Evolutionary conservation across 495 filamentous ascomycete genomes (phyloP), one percentile per base, ranked within the genome.

Genomic region (Neohortaea acidophila): DNA sequence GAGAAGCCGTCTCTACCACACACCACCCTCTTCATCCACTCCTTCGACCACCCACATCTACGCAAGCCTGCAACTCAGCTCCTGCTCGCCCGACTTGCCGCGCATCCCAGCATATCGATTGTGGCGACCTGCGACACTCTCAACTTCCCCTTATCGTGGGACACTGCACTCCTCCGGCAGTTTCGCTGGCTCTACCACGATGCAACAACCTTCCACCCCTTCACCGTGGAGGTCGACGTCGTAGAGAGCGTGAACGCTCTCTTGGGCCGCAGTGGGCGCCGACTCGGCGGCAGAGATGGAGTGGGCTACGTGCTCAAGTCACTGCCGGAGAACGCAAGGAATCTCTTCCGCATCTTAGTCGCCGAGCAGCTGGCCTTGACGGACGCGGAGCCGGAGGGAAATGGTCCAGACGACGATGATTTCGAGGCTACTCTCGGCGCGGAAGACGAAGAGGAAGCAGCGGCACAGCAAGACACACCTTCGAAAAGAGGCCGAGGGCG

Each of bases 131-230:
- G 79, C 33, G 84, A 94, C 60, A 84, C 83, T 2, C 84, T 85
- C 21, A 79, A 78, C 39, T 91, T 92, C 51, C 66, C 80, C 2
- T 62, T 93, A 0, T 73, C 96, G 44, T 97, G 91, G 91, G 84
- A 94, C 56, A 74, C 77, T 41, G 75, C 72, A 41, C 64, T 85
- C 11, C 76, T 76, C 22, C 75, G 79, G 1, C 72, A 78, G 18
- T 81, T 83, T 58, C 81, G 82, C 49, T 85, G 91, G 44, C 63
- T 84, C 13, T 94, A 85, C 64, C 89, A 97, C 59, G 85, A 94
- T 59, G 77, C 77, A 53, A 96, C 89, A 2, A 96, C 91, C 0
- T 96, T 93, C 48, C 61, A 68, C 0, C 71, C 82, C 0, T 84
- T 75, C 50, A 54, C 58, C 13, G 54, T 47, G n/a, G 80, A 85